Base-by-base conservation (phyloP, 805 yeast species). In the Cyberlindnera suaveolens region DNA sequence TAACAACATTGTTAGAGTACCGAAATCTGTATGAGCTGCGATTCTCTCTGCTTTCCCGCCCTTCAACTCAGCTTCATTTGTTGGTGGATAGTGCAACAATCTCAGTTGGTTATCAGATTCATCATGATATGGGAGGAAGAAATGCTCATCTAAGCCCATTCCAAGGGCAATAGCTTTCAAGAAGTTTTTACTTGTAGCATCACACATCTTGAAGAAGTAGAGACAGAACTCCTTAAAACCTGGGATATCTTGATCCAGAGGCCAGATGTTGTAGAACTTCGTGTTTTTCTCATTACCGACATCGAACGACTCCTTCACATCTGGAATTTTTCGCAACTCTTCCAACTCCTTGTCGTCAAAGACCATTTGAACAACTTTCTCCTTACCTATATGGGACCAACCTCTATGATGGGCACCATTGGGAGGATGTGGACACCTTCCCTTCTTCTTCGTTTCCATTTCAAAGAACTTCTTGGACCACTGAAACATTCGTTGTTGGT, bases 291-390 rank as follows among this genome's bases (percentile, higher is more conserved):
- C 48, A 38, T 54, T 58, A 5, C 60, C 60, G 6, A 39, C 36
- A 36, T 58, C 62, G 45, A 53, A 58, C 4, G 60, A 55, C 42
- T 58, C 62, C 40, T 58, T 56, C 9, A 58, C 53, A 45, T 58
- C 62, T 1, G 62, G 62, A n/a, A 39, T 37, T 33, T 46, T 40
- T 39, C 61, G 46, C 17, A 54, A 40, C 33, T 46, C 39, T 4
- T 39, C 42, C 13, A 53, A 36, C 30, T 51, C 54, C 13, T 46
- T 46, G 17, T 43, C 42, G 27, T 49, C 53, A 41, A 53, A 55
- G 1, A 58, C 58, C 53, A 57, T 51, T 45, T 58, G 62, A 13
- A 53, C 54, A 5, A 56, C 61, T 33, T 58, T 58, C 41, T 58
- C 61, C 39, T 53, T 54, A 3, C 62, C 60, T 3, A 58, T 19